These are phyloP conservation scores for Calonectria pteridis DNA, from an alignment of 2,329 filamentous ascomycete genomes.

Conservation along the genomic window DNA sequence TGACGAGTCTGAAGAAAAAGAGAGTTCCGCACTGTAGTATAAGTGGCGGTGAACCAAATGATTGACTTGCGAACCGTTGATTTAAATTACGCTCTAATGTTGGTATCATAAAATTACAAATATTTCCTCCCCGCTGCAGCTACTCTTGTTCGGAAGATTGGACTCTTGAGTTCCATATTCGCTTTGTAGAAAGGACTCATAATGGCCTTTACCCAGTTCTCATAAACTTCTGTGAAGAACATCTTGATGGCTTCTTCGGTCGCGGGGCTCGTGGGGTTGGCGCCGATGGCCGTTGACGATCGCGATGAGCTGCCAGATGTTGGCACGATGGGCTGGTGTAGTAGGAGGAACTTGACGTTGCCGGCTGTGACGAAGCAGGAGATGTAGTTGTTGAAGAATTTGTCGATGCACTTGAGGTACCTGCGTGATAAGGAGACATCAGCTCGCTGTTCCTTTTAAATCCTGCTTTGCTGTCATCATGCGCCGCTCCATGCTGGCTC, in stretches of 20 bases:
- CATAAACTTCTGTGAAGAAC: conserved; percentile 96
- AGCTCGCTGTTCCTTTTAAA: conserved; percentile 5
- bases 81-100: conserved; percentile 16
- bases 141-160: conserved; percentile 86
- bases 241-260: conserved; percentile 96
- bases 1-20: no score
- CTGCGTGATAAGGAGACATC: conserved; percentile 56
- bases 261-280: conserved; percentile 88
- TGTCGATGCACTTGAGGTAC: conserved; percentile 97
- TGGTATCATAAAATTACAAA: conserved; percentile 64
- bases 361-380: conserved; percentile 94
- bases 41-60: background rate
- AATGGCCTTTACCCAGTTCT: conserved; percentile 94
- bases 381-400: conserved; percentile 95
- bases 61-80: background rate
- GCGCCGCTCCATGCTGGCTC: background rate
- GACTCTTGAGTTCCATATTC: conserved; percentile 87
- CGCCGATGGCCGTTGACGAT: conserved; percentile 78
- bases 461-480: background rate
- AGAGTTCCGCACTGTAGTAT: background rate
- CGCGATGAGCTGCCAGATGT: conserved; percentile 59
- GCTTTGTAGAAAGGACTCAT: conserved; percentile 97
- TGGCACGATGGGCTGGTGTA: conserved; percentile 80
- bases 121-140: conserved; percentile 93
- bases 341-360: conserved; percentile 93